Base-by-base conservation (phyloP, 2,329 filamentous ascomycete species). In the Colletotrichum caudatum region DNA sequence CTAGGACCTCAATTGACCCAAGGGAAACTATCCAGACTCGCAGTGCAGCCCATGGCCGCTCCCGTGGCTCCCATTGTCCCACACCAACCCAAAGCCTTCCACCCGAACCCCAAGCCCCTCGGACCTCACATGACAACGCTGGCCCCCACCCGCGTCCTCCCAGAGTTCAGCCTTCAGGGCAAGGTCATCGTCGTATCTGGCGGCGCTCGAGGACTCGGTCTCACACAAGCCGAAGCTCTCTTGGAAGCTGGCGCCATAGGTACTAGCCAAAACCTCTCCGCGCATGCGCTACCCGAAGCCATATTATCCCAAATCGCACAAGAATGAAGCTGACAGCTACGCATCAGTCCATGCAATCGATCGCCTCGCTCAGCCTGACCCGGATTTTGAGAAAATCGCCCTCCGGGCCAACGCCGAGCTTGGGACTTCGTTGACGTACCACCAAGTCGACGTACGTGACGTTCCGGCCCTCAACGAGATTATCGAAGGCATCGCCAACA, bases 111-210 rank as follows among this genome's bases (percentile, higher is more conserved):
- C 60, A 69, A 69, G 33, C 41, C 65, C 33, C 33, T 61, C 39
- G 64, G 37, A 41, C 59, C 71, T 65, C 70, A 78, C 54, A 66
- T 69, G 20, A 71, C 67, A 46, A 64, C 74, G 29, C 68, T 78
- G 44, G 76, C 66, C 29, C 46, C 59, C 65, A 41, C 65, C 8
- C 65, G 78, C 39, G 72, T 81, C 16, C 81, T 95, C 62, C 90
- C 92, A 56, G 94, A 96, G 78, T 96, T 96, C 84, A 91, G 87
- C 77, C 86, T 97, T 74, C 86, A 88, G 74, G 88, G 89, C 81
- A 94, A 92, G 80, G 91, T 95, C 20, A 86, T 95, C 64, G 81
- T 94, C 56, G 92, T 97, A 26, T 93, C 93, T 2, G 93, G 94
- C 59, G 93, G 88, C 68, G 94, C 90, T 9, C 88, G 93, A 72